Evolutionary conservation across 2,329 filamentous ascomycete genomes (phyloP), one percentile per base, ranked within the genome.

Genomic region (Cladosporium sp.): DNA sequence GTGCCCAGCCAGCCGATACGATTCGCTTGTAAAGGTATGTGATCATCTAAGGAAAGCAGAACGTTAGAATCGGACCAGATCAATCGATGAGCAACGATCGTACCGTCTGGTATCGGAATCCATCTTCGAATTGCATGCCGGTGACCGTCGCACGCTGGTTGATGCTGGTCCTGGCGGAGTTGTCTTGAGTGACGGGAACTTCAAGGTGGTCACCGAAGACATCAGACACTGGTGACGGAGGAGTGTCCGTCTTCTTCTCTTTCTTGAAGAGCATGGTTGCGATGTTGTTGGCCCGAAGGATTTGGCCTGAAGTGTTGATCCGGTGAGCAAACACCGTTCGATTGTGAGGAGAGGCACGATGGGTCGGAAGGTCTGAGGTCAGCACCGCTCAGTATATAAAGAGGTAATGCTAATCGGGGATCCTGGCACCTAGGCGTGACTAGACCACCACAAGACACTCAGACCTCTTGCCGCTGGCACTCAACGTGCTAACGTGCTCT

Each of bases 31-130:
- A 53, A 12, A 53, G 36, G 25, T 53, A 53, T 24, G 36, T 53
- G 50, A 53, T 53, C 50, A 53, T 53, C 50, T 53, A 17, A 15
- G n/a, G 5, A 20, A 4, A 20, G 9, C 4, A 37, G n/a, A n/a
- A 22, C 28, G 45, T 48, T 36, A 36, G 47, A 15, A 4, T 24
- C 19, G 7, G 12, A 17, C n/a, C 1, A 9, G 3, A n/a, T 37
- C 19, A 4, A 24, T 25, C 19, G 32, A 24, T 3, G 8, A 3
- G 34, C 3, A 37, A 50, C 34, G 34, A 37, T 25, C 50, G 7
- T 34, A 53, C 50, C 24, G 50, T 53, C 50, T 53, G 50, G 36
- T 53, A 53, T 34, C 50, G 4, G 36, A 53, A 53, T 15, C 37
- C 37, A 44, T 53, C 50, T 17, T 53, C 50, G 37, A 42, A 53